These are phyloP conservation scores for Chamaenerion angustifolium DNA, from an alignment of 345 rosid genomes.

Conservation along the genomic window DNA sequence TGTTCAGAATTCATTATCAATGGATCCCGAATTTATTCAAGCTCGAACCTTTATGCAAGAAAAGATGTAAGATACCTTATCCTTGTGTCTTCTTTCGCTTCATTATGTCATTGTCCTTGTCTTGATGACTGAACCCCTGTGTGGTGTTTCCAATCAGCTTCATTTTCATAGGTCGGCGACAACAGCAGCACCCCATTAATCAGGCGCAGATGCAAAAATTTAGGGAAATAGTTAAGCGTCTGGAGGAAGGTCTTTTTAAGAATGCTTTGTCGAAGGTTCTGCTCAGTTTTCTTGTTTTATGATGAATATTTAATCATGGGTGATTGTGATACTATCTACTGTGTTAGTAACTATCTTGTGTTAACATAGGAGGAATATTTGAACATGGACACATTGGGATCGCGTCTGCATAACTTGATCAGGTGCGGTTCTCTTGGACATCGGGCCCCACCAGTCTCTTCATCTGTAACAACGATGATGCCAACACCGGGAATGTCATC, in stretches of 20 bases:
- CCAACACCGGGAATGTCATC: constrained; percentile 79
- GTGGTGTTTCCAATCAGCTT: constrained; percentile 24
- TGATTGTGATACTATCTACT: neutral
- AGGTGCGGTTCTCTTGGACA: too few relatives aligned
- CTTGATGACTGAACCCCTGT: constrained; percentile 5
- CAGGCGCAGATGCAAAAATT: constrained; percentile 32
- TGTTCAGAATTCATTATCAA: too few relatives aligned
- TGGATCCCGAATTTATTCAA: constrained; percentile 37
- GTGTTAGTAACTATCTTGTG: too few relatives aligned
- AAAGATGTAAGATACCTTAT: constrained; percentile 38
- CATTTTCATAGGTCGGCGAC: constrained; percentile 34
- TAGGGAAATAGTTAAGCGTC: constrained; percentile 56
- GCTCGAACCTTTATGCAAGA: constrained; percentile 30
- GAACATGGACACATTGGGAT: too few relatives aligned
- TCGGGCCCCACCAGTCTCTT: constrained; percentile 48
- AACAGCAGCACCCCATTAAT: constrained; percentile 23
- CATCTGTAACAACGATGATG: constrained; percentile 66
- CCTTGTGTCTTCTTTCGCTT: neutral
- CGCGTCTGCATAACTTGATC: too few relatives aligned
- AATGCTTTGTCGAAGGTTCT: too few relatives aligned
- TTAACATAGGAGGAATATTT: too few relatives aligned
- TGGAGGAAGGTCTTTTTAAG: too few relatives aligned
- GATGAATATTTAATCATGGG: too few relatives aligned
- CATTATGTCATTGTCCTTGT: neutral
- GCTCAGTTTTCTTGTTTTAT: neutral